These are phyloP conservation scores for Cyclotella cryptica DNA, from an alignment of 108 stramenopile genomes.

Conservation along the genomic window DNA sequence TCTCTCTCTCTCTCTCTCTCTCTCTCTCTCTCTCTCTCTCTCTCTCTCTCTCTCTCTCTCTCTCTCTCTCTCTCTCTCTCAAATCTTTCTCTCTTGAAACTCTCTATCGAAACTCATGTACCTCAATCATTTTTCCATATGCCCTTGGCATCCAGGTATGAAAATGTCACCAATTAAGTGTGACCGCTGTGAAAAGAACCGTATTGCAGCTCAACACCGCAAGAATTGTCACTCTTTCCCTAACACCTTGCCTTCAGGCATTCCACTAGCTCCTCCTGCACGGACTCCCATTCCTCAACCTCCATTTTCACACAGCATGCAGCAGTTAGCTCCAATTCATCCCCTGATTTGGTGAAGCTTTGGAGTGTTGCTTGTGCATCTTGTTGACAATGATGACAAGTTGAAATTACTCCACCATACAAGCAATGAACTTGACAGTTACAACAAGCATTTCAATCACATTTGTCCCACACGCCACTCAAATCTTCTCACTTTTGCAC, in stretches of 20 bases:
- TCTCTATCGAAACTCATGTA: no score
- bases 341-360: background rate
- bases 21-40: no score
- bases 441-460: constrained; percentile 18
- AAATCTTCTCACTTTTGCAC: constrained; percentile 17
- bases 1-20: no score
- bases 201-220: background rate
- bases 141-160: background rate
- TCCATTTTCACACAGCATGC: background rate
- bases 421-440: constrained; percentile 11
- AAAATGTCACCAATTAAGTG: background rate
- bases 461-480: constrained; percentile 18
- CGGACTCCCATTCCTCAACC: background rate
- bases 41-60: no score
- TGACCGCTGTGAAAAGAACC: background rate
- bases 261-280: background rate
- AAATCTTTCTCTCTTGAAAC: no score
- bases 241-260: no score
- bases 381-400: background rate
- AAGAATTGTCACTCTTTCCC: background rate
- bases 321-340: background rate
- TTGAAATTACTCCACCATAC: background rate
- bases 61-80: no score
- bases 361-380: constrained; percentile 11
- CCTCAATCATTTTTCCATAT: no score